These are phyloP conservation scores for Gautieria morchelliformis DNA, from an alignment of 768 basidiomycete genomes.

Conservation along the genomic window DNA sequence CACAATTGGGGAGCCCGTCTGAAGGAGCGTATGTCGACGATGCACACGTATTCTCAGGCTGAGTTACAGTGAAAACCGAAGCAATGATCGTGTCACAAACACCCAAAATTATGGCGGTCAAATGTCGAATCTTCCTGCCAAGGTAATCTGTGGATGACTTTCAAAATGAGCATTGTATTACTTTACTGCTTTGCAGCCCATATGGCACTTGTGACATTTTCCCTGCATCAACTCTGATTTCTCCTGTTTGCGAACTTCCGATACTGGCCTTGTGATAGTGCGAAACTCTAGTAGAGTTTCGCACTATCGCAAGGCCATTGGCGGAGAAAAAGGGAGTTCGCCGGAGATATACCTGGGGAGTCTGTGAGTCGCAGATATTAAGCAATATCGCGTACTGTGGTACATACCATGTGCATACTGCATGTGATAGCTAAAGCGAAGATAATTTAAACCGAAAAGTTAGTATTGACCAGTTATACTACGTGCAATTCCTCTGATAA, in stretches of 20 bases:
- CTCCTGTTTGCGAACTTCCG: slow-evolving; percentile 44
- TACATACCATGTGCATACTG: slow-evolving; percentile 65
- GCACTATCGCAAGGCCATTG: no score
- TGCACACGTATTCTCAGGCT: no score
- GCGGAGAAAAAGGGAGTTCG: slow-evolving; percentile 69
- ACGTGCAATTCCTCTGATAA: no score
- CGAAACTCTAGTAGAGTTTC: no score
- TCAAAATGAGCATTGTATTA: no score
- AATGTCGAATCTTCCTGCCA: no score
- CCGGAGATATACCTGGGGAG: slow-evolving; percentile 55
- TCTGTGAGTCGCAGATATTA: slow-evolving; percentile 1
- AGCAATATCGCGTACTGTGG: background rate
- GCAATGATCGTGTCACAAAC: no score
- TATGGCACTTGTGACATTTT: slow-evolving; percentile 66
- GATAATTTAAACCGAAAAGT: background rate
- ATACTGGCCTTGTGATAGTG: slow-evolving; percentile 29
- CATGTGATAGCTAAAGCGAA: slow-evolving; percentile 59
- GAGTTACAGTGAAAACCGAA: no score
- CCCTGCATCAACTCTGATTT: slow-evolving; percentile 53
- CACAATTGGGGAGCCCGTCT: no score
- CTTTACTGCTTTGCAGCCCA: slow-evolving; percentile 67
- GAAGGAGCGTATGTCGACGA: no score
- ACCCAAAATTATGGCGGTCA: no score
- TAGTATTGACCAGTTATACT: background rate
- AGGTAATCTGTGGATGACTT: no score